Evolutionary conservation across 192 early-diverging fungal species (phyloP), one percentile per base, ranked within the genome.

Genomic region (Coemansia sp.): DNA sequence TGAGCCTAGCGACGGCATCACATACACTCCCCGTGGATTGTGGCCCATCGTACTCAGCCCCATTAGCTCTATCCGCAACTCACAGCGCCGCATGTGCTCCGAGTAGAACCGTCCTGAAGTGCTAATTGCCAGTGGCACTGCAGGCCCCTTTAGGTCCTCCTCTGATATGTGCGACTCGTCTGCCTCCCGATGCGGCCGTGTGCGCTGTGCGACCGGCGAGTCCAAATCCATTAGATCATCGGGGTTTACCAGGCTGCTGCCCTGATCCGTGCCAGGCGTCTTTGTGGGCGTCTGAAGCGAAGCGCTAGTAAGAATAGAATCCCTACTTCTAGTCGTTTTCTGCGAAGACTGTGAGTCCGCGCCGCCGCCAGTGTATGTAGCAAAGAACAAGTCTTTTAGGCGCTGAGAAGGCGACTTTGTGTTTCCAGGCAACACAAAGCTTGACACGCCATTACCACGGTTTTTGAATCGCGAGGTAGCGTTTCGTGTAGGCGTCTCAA

Each of bases 1-100:
- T 20, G 74, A 66, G 10, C 31, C 40, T 20, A 67, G 59, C 37
- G 78, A 78, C 34, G 94, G 94, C 83, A 91, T 91, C 6, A 96
- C 82, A 75, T 96, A 96, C 14, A 95, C 80, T 21, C 94, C 94
- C 9, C 88, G 76, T 26, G 93, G 93, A 62, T 87, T 94, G 68
- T 94, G 91, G n/a, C 77, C 77, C 51, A 61, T 34, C 23, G 71
- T 55, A 25, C 61, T 69, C 52, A 74, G 64, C 20, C 68, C 44
- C 63, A 80, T 65, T 56, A 80, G 65, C 71, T 80, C 77, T 19
- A 74, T 80, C 61, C 67, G 62, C 44, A 80, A 48, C 71, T 80
- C 77, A 55, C 77, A 71, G 37, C 77, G 71, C 64, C 77, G 71
- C 71, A 80, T 70, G 59, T 80, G 77, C 61, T 80, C 77, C 37